Percentiles rank a stretch among this genome's conserved stretches.
Conservation (phyloP, 257 asterid species). For the Scutellaria barbata region DNA sequence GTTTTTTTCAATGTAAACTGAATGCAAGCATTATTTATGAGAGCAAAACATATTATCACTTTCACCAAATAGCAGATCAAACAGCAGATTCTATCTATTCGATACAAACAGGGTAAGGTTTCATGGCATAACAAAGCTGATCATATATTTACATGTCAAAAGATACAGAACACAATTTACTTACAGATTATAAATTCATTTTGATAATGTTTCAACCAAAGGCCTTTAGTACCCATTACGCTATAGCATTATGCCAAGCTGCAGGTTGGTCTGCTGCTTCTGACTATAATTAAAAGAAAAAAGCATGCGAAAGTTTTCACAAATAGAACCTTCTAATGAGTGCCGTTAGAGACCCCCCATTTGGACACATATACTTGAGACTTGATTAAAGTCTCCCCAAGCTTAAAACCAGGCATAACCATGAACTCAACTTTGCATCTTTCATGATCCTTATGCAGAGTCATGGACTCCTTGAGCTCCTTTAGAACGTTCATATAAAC, state of each 20-base stretch:
- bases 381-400: conserved; percentile 57
- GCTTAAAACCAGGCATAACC: conserved; percentile 79
- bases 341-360: conserved; percentile 32
- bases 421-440: conserved; percentile 73
- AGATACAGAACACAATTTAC: conserved; percentile 35
- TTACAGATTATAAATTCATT: conserved; percentile 35
- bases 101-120: no score
- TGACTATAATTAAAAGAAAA: conserved; percentile 28
- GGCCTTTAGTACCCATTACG: conserved; percentile 2
- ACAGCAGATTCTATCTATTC: background rate
- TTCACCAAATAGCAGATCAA: background rate
- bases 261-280: conserved; percentile 37
- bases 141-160: conserved; percentile 35
- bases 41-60: no score
- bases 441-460: conserved; percentile 41
- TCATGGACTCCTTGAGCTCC: conserved; percentile 55
- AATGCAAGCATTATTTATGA: background rate
- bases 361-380: conserved; percentile 73
- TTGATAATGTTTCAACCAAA: conserved; percentile 30
- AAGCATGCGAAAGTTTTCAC: conserved; percentile 18
- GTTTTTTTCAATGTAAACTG: conserved; percentile 2
- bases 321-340: conserved; percentile 31
- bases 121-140: conserved; percentile 22
- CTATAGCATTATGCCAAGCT: conserved; percentile 29
- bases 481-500: conserved; percentile 64